Evolutionary conservation across 1,284 basidiomycete genomes (phyloP).

Genomic region (Hemileia vastatrix): DNA sequence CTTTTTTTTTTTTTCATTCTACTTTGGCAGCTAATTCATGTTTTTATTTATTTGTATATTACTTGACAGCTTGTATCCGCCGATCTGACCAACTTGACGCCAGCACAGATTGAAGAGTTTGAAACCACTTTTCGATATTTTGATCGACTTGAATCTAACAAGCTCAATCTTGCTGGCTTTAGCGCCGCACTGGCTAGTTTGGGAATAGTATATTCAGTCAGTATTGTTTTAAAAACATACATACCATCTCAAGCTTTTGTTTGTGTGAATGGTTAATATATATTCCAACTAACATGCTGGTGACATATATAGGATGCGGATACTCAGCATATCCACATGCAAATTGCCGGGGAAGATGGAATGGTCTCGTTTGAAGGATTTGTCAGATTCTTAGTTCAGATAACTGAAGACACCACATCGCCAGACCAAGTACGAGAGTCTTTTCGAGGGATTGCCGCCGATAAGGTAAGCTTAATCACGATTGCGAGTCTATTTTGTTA

Average conservation of each 20-base stretch:
- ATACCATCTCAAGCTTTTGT: neutral
- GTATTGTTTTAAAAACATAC: constrained; percentile 31
- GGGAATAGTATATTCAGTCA: constrained; percentile 78
- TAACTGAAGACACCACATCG: constrained; percentile 89
- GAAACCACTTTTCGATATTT: constrained; percentile 97
- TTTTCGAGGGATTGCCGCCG: constrained; percentile 79
- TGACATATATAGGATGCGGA: constrained; percentile 68
- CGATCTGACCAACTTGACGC: constrained; percentile 82
- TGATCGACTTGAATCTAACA: constrained; percentile 83
- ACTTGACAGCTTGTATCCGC: constrained; percentile 70
- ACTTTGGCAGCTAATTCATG: neutral
- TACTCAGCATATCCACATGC: constrained; percentile 71
- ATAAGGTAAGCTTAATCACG: constrained; percentile 59
- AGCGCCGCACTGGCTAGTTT: constrained; percentile 84
- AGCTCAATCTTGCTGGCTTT: constrained; percentile 73
- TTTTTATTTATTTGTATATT: constrained; percentile 30
- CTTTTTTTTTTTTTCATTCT: neutral
- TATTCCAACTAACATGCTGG: no score
- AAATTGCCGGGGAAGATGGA: constrained; percentile 73
- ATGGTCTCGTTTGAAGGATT: constrained; percentile 89
- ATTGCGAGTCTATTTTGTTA: constrained; percentile 2
- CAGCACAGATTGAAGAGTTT: constrained; percentile 92
- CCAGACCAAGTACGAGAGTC: constrained; percentile 83
- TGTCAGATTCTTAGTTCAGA: constrained; percentile 85
- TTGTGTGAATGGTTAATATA: neutral